Evolutionary conservation across 2,329 filamentous ascomycete species (phyloP).

Genomic region (Colletotrichum liaoningense): DNA sequence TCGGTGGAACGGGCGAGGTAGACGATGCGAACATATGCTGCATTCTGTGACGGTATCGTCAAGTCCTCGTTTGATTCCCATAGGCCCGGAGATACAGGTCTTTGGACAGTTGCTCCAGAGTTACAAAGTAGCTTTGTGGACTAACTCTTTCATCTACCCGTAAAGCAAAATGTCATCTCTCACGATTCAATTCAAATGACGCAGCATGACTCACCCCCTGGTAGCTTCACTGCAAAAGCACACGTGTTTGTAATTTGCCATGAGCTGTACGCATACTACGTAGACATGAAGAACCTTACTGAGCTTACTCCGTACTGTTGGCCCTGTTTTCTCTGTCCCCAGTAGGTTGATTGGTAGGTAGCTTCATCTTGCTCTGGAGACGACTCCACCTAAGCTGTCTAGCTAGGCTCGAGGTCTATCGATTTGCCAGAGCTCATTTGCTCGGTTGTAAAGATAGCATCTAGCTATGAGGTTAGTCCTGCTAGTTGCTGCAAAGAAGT

Average conservation of each 20-base stretch:
- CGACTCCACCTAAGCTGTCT: slow-evolving; percentile 22
- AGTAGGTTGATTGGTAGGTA: slow-evolving; percentile 18
- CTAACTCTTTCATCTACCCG: background rate
- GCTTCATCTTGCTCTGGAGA: slow-evolving; percentile 4
- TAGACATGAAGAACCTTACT: background rate
- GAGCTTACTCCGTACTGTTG: slow-evolving; percentile 13
- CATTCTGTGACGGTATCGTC: background rate
- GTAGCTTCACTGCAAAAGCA: background rate
- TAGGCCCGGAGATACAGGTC: background rate
- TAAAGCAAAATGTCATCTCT: background rate
- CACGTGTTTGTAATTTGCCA: background rate
- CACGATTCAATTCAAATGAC: slow-evolving; percentile 1
- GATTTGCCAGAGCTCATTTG: background rate
- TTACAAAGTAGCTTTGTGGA: background rate
- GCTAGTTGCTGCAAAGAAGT: background rate
- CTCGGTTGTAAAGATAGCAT: background rate
- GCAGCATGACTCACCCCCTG: slow-evolving; percentile 25
- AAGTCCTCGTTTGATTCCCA: background rate
- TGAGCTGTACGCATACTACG: background rate
- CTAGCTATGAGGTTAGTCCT: background rate
- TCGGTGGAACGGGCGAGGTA: background rate
- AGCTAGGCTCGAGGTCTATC: background rate
- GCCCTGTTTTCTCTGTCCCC: slow-evolving; percentile 1
- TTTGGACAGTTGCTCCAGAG: background rate
- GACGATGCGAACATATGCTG: background rate